Evolutionary conservation across 1,284 basidiomycete genomes (phyloP), one percentile per base, ranked within the genome.

Genomic region (Gastroboletus turbinatus): DNA sequence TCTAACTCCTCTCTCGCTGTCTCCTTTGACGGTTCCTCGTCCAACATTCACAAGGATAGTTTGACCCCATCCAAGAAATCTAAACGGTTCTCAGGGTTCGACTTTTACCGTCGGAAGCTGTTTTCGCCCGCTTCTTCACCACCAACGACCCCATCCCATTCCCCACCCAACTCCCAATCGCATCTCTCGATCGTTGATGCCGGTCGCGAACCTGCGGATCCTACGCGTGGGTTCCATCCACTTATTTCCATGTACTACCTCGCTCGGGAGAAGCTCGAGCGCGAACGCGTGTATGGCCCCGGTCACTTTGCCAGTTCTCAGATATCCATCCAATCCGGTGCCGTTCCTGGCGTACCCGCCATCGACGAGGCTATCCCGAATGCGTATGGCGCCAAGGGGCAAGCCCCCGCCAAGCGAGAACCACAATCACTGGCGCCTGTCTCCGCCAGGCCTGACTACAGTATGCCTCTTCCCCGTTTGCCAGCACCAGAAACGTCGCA

Each of bases 211-310:
- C 78, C 79, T 2, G 56, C 75, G 21, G 96, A 99, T 68, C 96
- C 97, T 8, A 96, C 94, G 5, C 81, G 85, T 52, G 96, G 94
- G 4, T 99, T 93, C 76, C 94, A 98, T 71, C 96, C 95, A 0
- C 82, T 99, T 33, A 83, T 99, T 53, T 96, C 94, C 25, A 97
- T 99, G 75, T 99, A 99, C 71, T 98, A 90, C 76, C 84, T 99
- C 19, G 93, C 96, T 2, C 80, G 90, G 53, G 96, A 99, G 76
- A 98, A 98, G 79, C 82, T 96, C 71, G 95, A 98, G 67, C 81
- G 96, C 50, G 96, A 98, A 67, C 82, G 83, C 56, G 90, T 98
- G 5, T 98, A 95, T 72, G 96, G 96, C 0, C 87, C 90, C 1
- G 94, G 94, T 2, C 88, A 93, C 63, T 99, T 99, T 73, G 96